Percentiles rank a stretch among this genome's conserved stretches.
phyloP scores from a whole-genome alignment of 2,329 filamentous ascomycete species.

The Exophiala bonariae region DNA sequence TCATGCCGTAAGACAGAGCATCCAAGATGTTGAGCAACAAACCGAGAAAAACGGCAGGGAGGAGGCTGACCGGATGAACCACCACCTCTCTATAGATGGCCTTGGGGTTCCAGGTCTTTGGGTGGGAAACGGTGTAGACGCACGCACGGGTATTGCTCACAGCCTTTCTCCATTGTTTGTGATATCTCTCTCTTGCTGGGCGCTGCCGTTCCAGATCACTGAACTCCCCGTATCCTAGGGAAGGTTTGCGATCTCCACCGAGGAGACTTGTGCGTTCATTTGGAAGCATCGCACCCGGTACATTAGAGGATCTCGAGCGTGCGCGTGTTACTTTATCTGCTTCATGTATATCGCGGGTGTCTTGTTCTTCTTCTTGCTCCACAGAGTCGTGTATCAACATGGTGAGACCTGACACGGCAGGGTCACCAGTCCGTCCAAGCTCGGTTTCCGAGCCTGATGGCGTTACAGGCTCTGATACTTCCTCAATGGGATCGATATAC shows the following conservation, averaged over 20 bases:
- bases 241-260: slow-evolving; percentile 17
- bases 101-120: slow-evolving; percentile 70
- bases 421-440: slow-evolving; percentile 26
- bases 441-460: slow-evolving; percentile 42
- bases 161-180: slow-evolving; percentile 9
- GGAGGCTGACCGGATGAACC: slow-evolving; percentile 65
- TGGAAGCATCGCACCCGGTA: slow-evolving; percentile 22
- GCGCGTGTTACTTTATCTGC: slow-evolving; percentile 1
- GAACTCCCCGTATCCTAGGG: slow-evolving; percentile 18
- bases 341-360: slow-evolving; percentile 22
- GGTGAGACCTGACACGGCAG: slow-evolving; percentile 49
- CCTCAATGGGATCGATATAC: slow-evolving; percentile 53
- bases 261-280: slow-evolving; percentile 26
- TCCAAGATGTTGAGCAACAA: slow-evolving; percentile 90
- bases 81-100: slow-evolving; percentile 65
- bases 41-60: slow-evolving; percentile 87
- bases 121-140: slow-evolving; percentile 48
- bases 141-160: slow-evolving; percentile 12
- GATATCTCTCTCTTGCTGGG: slow-evolving; percentile 4
- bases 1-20: slow-evolving; percentile 94
- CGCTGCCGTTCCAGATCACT: slow-evolving; percentile 32
- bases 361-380: slow-evolving; percentile 28
- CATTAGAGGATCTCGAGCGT: slow-evolving; percentile 4
- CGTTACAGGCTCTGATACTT: slow-evolving; percentile 61
- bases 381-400: slow-evolving; percentile 49